Evolutionary conservation across 1,284 basidiomycete species (phyloP), one percentile per base, ranked within the genome.

Genomic region (Mycosarcoma mackinlayi): DNA sequence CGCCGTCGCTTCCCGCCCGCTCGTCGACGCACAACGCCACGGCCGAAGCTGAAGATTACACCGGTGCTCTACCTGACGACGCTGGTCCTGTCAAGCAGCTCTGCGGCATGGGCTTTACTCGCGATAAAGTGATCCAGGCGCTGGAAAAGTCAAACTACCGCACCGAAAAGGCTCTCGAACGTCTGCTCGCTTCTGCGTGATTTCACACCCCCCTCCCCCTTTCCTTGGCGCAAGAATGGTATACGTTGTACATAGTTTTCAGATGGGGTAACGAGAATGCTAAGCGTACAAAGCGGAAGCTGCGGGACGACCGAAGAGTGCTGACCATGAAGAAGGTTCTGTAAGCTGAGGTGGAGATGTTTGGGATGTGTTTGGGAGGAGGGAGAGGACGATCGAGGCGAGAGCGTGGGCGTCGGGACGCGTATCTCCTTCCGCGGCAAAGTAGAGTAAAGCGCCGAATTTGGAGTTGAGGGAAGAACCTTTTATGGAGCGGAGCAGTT

Each of bases 101-200:
- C 16, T 78, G 75, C 60, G 73, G 73, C 10, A 82, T 82, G 80
- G 80, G 80, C 28, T 82, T 82, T 59, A 63, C 71, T 11, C 54
- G 80, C 10, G 51, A 58, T 5, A 68, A 74, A n/a, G 79, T 80
- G 19, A 75, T 82, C 28, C 42, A 56, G n/a, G 78, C 79, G 37
- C 62, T 82, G 28, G 80, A 82, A 56, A 76, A 75, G 56, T 69
- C 63, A 25, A 76, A 80, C 54, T 81, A 82, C 33, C 65, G 76
- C 16, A 80, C 77, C 3, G 78, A 81, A 47, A 78, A 77, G 58
- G 79, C 79, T n/a, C 46, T 81, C 11, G 77, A 81, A 47, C 57
- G 68, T 4, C 54, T 81, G 18, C 59, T 81, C n/a, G 69, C 69
- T 35, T 53, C 65, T 4, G 37, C 56, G 8, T 64, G 40, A 37